These are phyloP conservation scores for Butyriboletus pseudospeciosus DNA, from an alignment of 1,284 basidiomycete genomes.

Conservation along the genomic window DNA sequence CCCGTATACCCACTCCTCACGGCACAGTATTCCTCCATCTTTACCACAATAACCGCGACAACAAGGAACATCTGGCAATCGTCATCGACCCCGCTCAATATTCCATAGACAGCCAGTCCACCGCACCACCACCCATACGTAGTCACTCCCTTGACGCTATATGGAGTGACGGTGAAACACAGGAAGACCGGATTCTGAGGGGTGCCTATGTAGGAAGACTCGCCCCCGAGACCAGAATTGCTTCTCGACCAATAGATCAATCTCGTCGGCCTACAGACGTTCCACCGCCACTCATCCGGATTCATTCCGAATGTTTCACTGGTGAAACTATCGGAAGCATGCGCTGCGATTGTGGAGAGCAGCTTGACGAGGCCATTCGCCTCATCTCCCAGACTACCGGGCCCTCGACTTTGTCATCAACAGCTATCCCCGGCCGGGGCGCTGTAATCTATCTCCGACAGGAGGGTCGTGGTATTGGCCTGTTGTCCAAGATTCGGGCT, in stretches of 20 bases:
- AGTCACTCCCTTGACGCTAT: slow-evolving; percentile 79
- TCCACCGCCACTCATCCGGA: slow-evolving; percentile 83
- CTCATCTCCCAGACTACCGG: slow-evolving; percentile 78
- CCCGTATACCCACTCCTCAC: slow-evolving; percentile 94
- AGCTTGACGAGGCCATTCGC: slow-evolving; percentile 93
- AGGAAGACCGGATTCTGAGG: slow-evolving; percentile 88
- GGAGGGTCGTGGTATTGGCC: slow-evolving; percentile 97
- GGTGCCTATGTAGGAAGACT: slow-evolving; percentile 93
- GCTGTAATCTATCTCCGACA: slow-evolving; percentile 96
- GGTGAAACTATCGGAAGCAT: slow-evolving; percentile 98
- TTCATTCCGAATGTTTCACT: slow-evolving; percentile 99
- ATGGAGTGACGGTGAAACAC: slow-evolving; percentile 86
- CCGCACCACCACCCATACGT: slow-evolving; percentile 62
- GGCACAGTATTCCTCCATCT: slow-evolving; percentile 92
- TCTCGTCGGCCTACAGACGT: slow-evolving; percentile 32
- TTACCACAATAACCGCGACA: slow-evolving; percentile 87
- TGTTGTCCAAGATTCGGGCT: slow-evolving; percentile 93
- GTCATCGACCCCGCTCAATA: slow-evolving; percentile 89
- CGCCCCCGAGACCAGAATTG: slow-evolving; percentile 51
- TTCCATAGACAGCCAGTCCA: slow-evolving; percentile 36
- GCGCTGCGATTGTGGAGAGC: slow-evolving; percentile 99
- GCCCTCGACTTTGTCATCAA: slow-evolving; percentile 31
- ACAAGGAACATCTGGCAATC: slow-evolving; percentile 96
- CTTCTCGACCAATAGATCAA: slow-evolving; percentile 45
- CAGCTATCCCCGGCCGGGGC: slow-evolving; percentile 75